Evolutionary conservation across 345 rosid species (phyloP), one percentile per base, ranked within the genome.

Genomic region (Populus simonii): DNA sequence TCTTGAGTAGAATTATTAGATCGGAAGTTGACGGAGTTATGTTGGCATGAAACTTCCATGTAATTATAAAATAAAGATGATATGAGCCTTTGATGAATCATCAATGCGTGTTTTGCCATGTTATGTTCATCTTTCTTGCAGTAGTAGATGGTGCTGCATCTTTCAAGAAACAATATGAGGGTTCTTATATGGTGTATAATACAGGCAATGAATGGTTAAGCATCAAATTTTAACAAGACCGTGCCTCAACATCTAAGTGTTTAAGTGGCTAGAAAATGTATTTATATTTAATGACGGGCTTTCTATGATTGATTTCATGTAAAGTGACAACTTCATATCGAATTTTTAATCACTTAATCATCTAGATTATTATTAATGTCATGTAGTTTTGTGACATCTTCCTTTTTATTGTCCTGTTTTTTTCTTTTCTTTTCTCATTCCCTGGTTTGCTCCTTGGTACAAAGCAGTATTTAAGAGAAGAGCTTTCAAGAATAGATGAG

Each of bases 401-500:
- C 15, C 36, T 49, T 16, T 62, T 45, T 25, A 33, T 39, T 43
- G n/a, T 59, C 65, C 29, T 59, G 65, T 59, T 72, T 71, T 66
- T 53, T 55, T 33, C 36, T 33, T 33, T 33, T 4, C 36, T 33
- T 16, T 45, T 61, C 69, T 77, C 57, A 75, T 70, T 71, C 68
- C 53, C 27, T 55, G 67, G n/a, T 87, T 71, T 80, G 75, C 68
- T 84, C 31, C 69, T 77, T 81, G 65, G 78, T 83, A 23, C 29
- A 76, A 69, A 78, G 75, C 90, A 96, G 99, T 90, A 91, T 80
- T 89, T 96, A 84, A 88, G 93, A 87, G 93, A 87, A 16, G 99
- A 94, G 85, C 87, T 96, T 73, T 80, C 88, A 80, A 88, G 82
- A 80, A 87, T 96, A 74, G 94, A 91, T 83, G 97, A 92, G 83